Base-by-base conservation (phyloP, 148 eudicot species). In the Fagopyrum esculentum region DNA sequence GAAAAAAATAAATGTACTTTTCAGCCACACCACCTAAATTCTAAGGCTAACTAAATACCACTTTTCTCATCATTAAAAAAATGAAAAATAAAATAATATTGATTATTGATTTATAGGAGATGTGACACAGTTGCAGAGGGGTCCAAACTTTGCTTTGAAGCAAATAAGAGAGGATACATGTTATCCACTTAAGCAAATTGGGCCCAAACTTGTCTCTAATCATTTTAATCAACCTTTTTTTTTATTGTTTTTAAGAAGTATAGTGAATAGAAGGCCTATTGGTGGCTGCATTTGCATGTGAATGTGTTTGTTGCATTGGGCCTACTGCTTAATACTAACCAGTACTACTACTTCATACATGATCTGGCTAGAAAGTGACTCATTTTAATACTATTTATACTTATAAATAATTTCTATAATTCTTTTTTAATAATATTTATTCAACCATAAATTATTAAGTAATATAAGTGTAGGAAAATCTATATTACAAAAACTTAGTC, bases 201-300 rank as follows among this genome's bases (percentile, higher is more conserved):
- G 63, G 63, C 29, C 22, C 63, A 17, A 57, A 57, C 22, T 56
- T 56, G 61, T 56, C 29, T 56, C 8, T 56, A 56, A 56, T 56
- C 26, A 56, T 56, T 56, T 56, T 8, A 56, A n/a, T 6, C 30
- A 55, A 10, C 56, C 16, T 2, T 12, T 17, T 13, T 12, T 54
- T 56, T n/a, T n/a, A n/a, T n/a, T n/a, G n/a, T n/a, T n/a, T 6
- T 1, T 17, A 5, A 3, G 40, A 30, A 63, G 6, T 35, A 13
- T 13, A 11, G n/a, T 40, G 68, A 9, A 22, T 19, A 60, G 4
- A 60, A 60, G 10, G 56, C 4, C 16, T 15, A 12, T 52, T 17
- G 43, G 68, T 60, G 8, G 35, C 12, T 22, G 1, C 43, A 61
- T 61, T 29, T 61, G 71, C 71, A 66, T 66, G 71, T 66, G 71